Evolutionary conservation across 192 early-diverging fungal species (phyloP).

Genomic region (Phycomyces nitens): DNA sequence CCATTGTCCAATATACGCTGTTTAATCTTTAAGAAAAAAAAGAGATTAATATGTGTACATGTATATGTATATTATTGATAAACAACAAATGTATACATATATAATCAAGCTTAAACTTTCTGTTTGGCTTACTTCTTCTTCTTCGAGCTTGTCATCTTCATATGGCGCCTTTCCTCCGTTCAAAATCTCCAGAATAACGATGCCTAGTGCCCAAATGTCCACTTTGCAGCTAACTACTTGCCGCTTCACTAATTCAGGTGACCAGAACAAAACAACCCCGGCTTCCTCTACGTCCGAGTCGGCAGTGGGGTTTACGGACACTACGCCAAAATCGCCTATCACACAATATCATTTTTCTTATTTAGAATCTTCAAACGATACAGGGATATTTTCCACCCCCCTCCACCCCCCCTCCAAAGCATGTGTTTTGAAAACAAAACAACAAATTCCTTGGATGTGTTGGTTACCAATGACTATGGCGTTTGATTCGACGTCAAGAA

Average conservation of each 20-base stretch:
- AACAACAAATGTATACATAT: constrained; percentile 1
- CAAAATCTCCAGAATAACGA: constrained; percentile 37
- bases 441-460: no score
- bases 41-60: constrained; percentile 5
- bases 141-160: constrained; percentile 35
- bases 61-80: constrained; percentile 4
- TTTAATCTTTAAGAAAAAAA: constrained; percentile 30
- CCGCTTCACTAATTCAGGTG: constrained; percentile 32
- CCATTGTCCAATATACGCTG: constrained; percentile 29
- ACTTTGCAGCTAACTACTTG: constrained; percentile 33
- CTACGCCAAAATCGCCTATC: constrained; percentile 37
- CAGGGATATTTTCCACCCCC: neutral
- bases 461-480: constrained; percentile 33
- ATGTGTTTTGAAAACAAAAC: no score
- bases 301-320: constrained; percentile 33
- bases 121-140: constrained; percentile 35
- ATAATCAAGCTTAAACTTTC: no score
- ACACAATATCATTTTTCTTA: neutral
- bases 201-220: constrained; percentile 40
- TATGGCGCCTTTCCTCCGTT: constrained; percentile 39
- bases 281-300: constrained; percentile 36
- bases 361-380: no score
- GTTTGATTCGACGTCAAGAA: constrained; percentile 29
- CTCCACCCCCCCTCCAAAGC: no score
- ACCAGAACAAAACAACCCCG: constrained; percentile 40